A percentile compares a stretch with the other conserved stretches of the same genome.
These are phyloP conservation scores for Bolboschoenoplectus hybrid DNA, from an alignment of 202 grass and related monocot species.

Conservation along the genomic window DNA sequence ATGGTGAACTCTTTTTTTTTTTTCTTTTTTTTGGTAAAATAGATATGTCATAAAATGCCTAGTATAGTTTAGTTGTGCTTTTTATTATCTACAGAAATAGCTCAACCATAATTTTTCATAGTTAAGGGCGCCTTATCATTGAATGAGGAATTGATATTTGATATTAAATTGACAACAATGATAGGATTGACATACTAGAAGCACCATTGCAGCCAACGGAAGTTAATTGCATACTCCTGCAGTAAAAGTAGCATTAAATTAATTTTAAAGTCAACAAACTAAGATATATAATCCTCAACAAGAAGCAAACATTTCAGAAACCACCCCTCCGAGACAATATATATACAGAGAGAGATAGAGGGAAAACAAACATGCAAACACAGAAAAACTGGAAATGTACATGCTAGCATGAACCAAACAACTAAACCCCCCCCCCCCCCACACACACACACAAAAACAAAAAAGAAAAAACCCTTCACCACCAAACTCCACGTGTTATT, in stretches of 20 bases:
- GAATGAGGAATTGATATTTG: neutral
- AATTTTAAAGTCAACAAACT: neutral
- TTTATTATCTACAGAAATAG: slow-evolving; percentile 10
- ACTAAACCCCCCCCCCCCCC: neutral
- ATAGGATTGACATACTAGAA: slow-evolving; percentile 52
- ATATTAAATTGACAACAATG: slow-evolving; percentile 2
- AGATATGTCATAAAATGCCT: neutral
- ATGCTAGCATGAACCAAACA: neutral
- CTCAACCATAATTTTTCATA: neutral
- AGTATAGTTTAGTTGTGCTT: neutral
- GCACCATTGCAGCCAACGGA: slow-evolving; percentile 42
- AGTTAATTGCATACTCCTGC: slow-evolving; percentile 56
- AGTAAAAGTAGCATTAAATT: slow-evolving; percentile 28
- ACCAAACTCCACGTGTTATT: neutral
- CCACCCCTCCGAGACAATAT: neutral
- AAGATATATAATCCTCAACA: neutral
- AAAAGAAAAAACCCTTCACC: neutral
- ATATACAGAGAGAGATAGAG: neutral
- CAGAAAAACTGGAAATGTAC: neutral
- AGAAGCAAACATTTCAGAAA: neutral
- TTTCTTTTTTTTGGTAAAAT: neutral
- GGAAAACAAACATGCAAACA: neutral
- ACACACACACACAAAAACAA: neutral
- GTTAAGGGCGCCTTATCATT: neutral
- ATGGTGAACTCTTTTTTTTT: neutral